Evolutionary conservation across 2,329 filamentous ascomycete species (phyloP).

Genomic region (Phaeomoniella chlamydospora): DNA sequence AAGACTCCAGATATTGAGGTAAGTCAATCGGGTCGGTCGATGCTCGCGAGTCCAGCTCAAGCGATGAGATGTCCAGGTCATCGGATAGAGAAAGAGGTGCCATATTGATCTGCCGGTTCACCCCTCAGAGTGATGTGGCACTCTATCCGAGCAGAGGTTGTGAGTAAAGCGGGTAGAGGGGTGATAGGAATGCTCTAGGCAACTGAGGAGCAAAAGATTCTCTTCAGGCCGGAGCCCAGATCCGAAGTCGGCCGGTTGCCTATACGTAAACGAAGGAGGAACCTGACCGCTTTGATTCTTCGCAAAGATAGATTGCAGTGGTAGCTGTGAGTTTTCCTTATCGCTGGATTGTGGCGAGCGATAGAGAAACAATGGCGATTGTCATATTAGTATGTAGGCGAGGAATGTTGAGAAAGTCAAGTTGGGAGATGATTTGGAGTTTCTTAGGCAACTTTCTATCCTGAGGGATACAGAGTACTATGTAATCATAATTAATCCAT

Average conservation of each 20-base stretch:
- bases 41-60: slow-evolving; percentile 11
- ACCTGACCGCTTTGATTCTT: no score
- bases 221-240: not conserved
- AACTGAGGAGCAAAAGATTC: not conserved
- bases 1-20: slow-evolving; percentile 1
- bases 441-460: not conserved
- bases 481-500: not conserved
- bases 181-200: not conserved
- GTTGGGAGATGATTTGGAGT: not conserved
- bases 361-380: no score
- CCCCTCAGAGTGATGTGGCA: no score
- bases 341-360: no score
- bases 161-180: no score
- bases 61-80: slow-evolving; percentile 11
- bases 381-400: not conserved
- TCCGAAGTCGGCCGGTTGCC: no score
- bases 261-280: no score
- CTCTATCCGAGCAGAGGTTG: no score
- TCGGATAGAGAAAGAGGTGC: slow-evolving; percentile 1
- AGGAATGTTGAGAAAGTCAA: not conserved
- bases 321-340: no score
- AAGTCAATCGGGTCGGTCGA: slow-evolving; percentile 2
- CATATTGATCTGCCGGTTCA: slow-evolving; percentile 1
- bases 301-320: no score
- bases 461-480: no score